These are phyloP conservation scores for Trichosporon sp. DNA, from an alignment of 1,284 basidiomycete genomes.

Conservation along the genomic window DNA sequence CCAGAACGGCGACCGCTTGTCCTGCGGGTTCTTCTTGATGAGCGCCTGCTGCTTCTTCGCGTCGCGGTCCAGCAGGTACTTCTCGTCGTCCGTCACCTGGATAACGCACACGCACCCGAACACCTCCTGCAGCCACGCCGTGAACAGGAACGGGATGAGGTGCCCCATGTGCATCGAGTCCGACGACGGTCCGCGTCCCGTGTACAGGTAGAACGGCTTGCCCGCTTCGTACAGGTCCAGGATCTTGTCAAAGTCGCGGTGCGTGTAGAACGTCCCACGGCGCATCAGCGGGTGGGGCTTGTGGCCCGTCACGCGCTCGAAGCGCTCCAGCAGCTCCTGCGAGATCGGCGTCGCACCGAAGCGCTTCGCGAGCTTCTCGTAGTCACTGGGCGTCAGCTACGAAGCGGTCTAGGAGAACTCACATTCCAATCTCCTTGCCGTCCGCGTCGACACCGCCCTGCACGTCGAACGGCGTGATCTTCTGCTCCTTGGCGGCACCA, in stretches of 20 bases:
- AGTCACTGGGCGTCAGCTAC: conserved; percentile 59
- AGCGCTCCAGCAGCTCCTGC: conserved; percentile 72
- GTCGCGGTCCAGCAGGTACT: conserved; percentile 95
- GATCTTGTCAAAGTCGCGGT: conserved; percentile 91
- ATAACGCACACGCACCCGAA: conserved; percentile 92
- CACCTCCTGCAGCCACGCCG: conserved; percentile 97
- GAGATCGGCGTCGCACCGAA: conserved; percentile 89
- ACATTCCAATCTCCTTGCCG: conserved; percentile 80
- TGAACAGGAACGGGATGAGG: conserved; percentile 95
- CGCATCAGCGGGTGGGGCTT: conserved; percentile 87
- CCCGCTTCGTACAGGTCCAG: conserved; percentile 93
- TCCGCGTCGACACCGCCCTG: conserved; percentile 84
- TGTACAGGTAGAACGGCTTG: conserved; percentile 98
- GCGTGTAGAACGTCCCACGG: conserved; percentile 95
- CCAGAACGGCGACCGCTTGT: conserved; percentile 58
- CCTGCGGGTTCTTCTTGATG: conserved; percentile 45
- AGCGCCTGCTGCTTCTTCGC: conserved; percentile 47
- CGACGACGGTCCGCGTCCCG: conserved; percentile 91
- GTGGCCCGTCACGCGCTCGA: conserved; percentile 85
- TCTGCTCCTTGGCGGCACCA: conserved; percentile 58
- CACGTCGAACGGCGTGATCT: conserved; percentile 97
- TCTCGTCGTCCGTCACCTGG: conserved; percentile 98
- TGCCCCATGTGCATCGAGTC: conserved; percentile 98
- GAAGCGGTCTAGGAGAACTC: conserved; percentile 12
- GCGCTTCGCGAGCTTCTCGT: conserved; percentile 89